Base-by-base conservation (phyloP, 768 basidiomycete species). In the Tylopilus intermedius region DNA sequence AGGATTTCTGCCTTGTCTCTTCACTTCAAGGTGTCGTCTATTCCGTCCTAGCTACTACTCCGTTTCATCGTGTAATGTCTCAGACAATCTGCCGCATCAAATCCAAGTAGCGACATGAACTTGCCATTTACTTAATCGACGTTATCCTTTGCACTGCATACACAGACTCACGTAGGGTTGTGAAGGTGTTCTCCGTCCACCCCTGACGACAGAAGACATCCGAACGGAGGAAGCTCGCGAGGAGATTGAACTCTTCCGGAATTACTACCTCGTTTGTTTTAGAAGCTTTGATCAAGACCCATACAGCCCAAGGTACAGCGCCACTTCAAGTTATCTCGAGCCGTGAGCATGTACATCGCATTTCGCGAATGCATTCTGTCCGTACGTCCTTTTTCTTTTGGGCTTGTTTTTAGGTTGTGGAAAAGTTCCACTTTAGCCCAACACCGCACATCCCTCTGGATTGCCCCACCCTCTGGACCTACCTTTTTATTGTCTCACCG, bases 181-280 rank as follows among this genome's bases (percentile, higher is more conserved):
- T 40, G 35, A 29, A 96, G 94, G 94, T 95, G 9, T 99, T 98
- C 71, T 81, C 80, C 18, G 95, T 99, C 63, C 96, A 99, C 73
- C 96, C 4, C 78, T 99, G 58, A 99, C 96, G 5, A 95, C 95
- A 18, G 96, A 99, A 76, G 96, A 99, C 76, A 98, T 99, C 66
- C 86, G 90, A 64, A 96, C 98, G 88, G 96, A 99, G 71, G 96
- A 99, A 75, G 90, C 94, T 38, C 92, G 96, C 64, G 96, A 99
- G 75, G 98, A 99, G 77, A 99, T 99, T 62, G 96, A 99, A 69
- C 82, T 99, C 18, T 99, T 98, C 80, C 81, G 94, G 50, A 95
- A 95, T 67, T 99, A 99, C 69, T 98, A 97, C 68, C 83, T 99
- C 49, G 96, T 98, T 56, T 98, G 95, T 78, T 99, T 99, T 77